Base-by-base conservation (phyloP, 73 alveolate genomes). In the Effrenium voratum region DNA sequence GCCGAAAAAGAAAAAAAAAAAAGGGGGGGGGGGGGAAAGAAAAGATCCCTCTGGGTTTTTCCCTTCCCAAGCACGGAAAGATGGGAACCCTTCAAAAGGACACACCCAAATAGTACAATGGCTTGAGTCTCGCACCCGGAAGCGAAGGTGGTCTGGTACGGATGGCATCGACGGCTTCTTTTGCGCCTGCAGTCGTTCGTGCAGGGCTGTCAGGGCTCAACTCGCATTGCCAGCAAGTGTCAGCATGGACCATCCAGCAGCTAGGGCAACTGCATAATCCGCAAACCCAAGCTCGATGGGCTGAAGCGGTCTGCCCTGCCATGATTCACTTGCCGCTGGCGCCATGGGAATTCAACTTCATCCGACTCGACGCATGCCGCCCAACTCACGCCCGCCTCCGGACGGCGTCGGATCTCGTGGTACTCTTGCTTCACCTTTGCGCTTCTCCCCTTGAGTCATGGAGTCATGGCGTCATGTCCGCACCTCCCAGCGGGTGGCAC, bases 401-500 rank as follows among this genome's bases (percentile, higher is more conserved):
- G 49, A 36, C 75, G 55, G 5, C 41, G 34, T 4, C 87, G 63
- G 6, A 57, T 38, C 46, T 90, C 97, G 57, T 90, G 97, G 55
- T 90, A 90, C 55, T 90, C 97, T 76, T 90, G 75, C 57, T 90
- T 90, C 46, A 90, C 97, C 97, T 90, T 22, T 46, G 36, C 34
- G 34, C 12, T 12, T 44, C 24, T 22, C 12, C 30, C n/a, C n/a
- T n/a, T n/a, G n/a, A n/a, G n/a, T n/a, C n/a, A n/a, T n/a, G n/a
- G n/a, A n/a, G n/a, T n/a, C n/a, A n/a, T n/a, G n/a, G n/a, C n/a
- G 46, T 13, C 81, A 52, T 8, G 19, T 15, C 45, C 41, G 88
- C 73, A 76, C 97, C 97, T 90, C 73, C 97, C 97, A 90, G 6
- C 97, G 97, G 4, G 97, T 90, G 60, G 97, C 73, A 40, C 97